Conservation (phyloP, 352 stramenopile species). For the Pythium plurisporium region DNA sequence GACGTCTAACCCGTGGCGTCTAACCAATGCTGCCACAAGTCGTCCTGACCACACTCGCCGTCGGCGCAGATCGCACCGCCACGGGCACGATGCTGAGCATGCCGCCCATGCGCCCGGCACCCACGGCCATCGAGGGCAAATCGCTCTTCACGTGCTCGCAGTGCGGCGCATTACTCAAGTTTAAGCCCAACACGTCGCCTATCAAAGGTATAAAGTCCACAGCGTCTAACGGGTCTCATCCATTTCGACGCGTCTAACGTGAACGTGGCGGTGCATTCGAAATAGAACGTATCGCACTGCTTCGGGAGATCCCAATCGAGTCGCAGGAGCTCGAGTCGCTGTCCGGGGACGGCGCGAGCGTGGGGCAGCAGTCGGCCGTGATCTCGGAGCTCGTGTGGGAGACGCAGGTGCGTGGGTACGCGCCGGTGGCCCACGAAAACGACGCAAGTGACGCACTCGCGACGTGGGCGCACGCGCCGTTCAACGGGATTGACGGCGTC, state of each 20-base stretch:
- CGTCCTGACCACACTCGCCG: slow-evolving; percentile 1
- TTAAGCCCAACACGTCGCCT: slow-evolving; percentile 47
- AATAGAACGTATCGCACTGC: slow-evolving; percentile 49
- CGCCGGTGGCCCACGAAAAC: neutral
- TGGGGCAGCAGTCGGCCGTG: slow-evolving; percentile 19
- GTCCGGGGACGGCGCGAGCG: slow-evolving; percentile 1
- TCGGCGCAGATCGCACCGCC: slow-evolving; percentile 2
- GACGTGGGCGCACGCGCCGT: slow-evolving; percentile 33
- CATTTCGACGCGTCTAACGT: neutral
- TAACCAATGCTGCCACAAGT: slow-evolving; percentile 14
- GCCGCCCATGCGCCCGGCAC: slow-evolving; percentile 17
- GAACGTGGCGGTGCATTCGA: too few species aligned
- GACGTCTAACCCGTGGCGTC: neutral
- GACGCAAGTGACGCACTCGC: too few species aligned
- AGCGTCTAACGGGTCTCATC: neutral
- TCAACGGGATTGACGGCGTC: slow-evolving; percentile 37
- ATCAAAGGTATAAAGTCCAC: slow-evolving; percentile 38
- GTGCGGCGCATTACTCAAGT: slow-evolving; percentile 69
- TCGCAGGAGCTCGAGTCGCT: slow-evolving; percentile 2
- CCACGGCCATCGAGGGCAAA: slow-evolving; percentile 63
- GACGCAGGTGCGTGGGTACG: slow-evolving; percentile 9
- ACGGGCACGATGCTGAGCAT: slow-evolving; percentile 8
- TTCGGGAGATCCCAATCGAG: slow-evolving; percentile 35
- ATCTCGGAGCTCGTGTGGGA: slow-evolving; percentile 28
- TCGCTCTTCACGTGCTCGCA: slow-evolving; percentile 74